Evolutionary conservation across 257 asterid species (phyloP), one percentile per base, ranked within the genome.

Genomic region (Jaltomata sinuosa): DNA sequence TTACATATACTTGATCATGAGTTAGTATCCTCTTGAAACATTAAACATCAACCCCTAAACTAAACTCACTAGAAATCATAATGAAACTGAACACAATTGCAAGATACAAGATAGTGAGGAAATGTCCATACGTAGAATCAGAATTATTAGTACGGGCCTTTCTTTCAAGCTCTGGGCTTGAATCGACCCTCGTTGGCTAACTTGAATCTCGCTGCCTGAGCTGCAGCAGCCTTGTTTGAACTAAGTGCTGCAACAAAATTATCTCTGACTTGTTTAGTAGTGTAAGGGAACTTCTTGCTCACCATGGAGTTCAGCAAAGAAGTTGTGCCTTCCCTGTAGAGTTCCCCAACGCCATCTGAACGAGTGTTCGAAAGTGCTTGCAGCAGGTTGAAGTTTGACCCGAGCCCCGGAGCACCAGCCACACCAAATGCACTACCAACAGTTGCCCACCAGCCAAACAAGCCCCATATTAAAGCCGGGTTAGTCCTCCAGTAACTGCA

Each of bases 311-410:
- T 96, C 52, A 96, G 93, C 88, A 94, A 85, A 4, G 99, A 93
- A 16, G 99, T 97, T 2, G 99, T 93, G 4, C 98, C 99, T 91
- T 96, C 97, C 86, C 97, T 89, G 92, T 93, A 96, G 29, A 96
- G 97, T n/a, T 90, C 92, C 15, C 99, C 98, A 19, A 83, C 11
- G 0, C 95, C 98, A 38, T 96, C 99, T 0, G 88, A 27, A 1
- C 94, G 92, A 11, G 90, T 88, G 90, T 92, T 94, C 0, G 93
- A 89, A 32, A 96, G 97, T 34, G 99, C 99, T 83, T 95, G 87
- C 22, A 90, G 84, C 32, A 92, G 77, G 91, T 89, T 93, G 89
- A 87, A 88, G 89, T 85, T 90, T 7, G 95, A 81, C 3, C 93
- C 94, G 15, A 87, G 50, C 3, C 92, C 96, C 0, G 91, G 92